Percentiles rank a stretch among this genome's conserved stretches.
Conservation (phyloP, 192 early-diverging fungal genomes). For the Umbelopsis ramanniana region DNA sequence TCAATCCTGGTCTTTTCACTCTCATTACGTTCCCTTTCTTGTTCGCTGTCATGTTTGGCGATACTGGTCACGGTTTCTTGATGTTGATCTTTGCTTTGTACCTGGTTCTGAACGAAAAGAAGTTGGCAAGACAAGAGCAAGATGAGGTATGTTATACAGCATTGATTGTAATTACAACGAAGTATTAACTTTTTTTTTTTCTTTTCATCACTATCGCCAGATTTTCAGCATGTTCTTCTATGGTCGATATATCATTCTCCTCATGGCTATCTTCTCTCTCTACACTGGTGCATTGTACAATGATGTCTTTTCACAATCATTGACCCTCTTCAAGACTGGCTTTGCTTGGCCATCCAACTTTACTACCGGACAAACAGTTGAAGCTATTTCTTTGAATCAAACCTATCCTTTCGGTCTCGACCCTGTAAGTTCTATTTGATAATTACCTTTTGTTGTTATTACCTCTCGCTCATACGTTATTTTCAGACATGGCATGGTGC, state of each 20-base stretch:
- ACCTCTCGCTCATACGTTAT: not conserved
- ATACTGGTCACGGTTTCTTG: conserved; percentile 94
- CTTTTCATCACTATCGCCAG: conserved; percentile 38
- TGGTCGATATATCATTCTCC: conserved; percentile 96
- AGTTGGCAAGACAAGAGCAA: conserved; percentile 71
- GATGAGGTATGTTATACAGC: conserved; percentile 65
- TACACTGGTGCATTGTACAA: conserved; percentile 98
- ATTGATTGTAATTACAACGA: not conserved
- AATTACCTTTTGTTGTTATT: not conserved
- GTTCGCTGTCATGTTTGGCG: conserved; percentile 99
- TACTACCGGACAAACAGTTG: conserved; percentile 56
- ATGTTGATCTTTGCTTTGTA: conserved; percentile 78
- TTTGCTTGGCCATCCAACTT: conserved; percentile 76
- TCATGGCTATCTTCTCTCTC: conserved; percentile 98
- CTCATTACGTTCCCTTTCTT: conserved; percentile 98
- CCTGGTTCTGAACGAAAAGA: conserved; percentile 82
- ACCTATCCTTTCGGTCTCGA: conserved; percentile 88
- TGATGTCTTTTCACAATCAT: conserved; percentile 90
- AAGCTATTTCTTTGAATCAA: conserved; percentile 64
- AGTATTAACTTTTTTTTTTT: not conserved
- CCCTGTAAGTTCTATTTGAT: conserved; percentile 61
- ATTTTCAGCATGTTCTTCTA: conserved; percentile 89
- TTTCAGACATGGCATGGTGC: conserved; percentile 85
- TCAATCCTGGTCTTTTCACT: conserved; percentile 98
- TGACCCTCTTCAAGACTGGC: conserved; percentile 76